Evolutionary conservation across 805 yeast species (phyloP), one percentile per base, ranked within the genome.

Genomic region (Blastobotrys muscicola): DNA sequence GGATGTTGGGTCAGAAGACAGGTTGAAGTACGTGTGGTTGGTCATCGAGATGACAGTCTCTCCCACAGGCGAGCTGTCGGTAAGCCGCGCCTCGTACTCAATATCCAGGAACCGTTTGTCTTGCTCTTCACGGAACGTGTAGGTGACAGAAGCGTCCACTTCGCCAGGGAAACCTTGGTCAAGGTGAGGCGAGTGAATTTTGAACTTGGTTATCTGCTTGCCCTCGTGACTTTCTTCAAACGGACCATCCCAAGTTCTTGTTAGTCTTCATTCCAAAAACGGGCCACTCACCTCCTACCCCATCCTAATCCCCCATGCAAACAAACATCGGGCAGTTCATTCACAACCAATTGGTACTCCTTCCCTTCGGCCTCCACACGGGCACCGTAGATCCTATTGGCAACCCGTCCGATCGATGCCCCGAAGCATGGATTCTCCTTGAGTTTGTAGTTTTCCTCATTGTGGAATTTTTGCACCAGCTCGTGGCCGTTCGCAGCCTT

Each of bases 361-460:
- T 61, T 54, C 4, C 72, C 76, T 31, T 65, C 63, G 15, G 77
- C 46, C 8, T 33, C 41, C 49, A 75, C 66, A 41, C 55, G 48
- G 29, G 76, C 80, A 36, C 64, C 62, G 36, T 57, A 56, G 41
- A 80, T 71, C 45, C 85, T 68, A 58, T 80, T 80, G 42, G 84
- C 84, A 46, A 67, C 72, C 37, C 85, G 68, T 26, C 86, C 86
- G 33, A 78, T 70, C 13, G 82, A 74, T 26, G 83, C 76, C 32
- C 85, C 44, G 45, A 78, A 68, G 55, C 65, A 76, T 13, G 78
- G 76, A 53, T 74, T 70, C 29, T 65, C 55, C 13, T 56, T 48
- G 15, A 52, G 51, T 36, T 29, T 38, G 44, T 55, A 55, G 46
- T 56, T 54, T 30, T 42, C 54, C 26, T 29, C 29, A 45, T 54